phyloP scores from a whole-genome alignment of 2,329 filamentous ascomycete species.

The Pseudophaeomoniella oleicola region DNA sequence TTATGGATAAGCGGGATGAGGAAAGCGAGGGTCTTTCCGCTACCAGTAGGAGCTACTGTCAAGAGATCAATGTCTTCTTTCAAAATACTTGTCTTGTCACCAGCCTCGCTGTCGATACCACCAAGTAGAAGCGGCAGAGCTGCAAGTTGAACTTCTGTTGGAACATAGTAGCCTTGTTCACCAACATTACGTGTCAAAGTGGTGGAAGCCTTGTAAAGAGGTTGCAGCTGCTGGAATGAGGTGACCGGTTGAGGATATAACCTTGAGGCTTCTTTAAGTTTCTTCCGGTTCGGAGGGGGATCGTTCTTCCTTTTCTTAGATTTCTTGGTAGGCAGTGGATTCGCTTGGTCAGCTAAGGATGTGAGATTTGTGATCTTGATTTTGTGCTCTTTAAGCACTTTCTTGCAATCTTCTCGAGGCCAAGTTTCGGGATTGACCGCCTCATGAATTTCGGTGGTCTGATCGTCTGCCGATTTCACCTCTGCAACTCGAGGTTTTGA shows the following conservation, averaged over 20 bases:
- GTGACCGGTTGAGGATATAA: conserved; percentile 69
- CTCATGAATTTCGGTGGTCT: background rate
- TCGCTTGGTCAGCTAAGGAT: conserved; percentile 21
- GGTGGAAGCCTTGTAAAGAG: conserved; percentile 53
- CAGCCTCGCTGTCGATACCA: conserved; percentile 19
- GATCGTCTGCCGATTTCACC: background rate
- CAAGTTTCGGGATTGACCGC: background rate
- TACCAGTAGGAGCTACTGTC: conserved; percentile 84
- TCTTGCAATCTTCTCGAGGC: conserved; percentile 57
- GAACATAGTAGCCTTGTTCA: conserved; percentile 71
- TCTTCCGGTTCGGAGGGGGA: conserved; percentile 27
- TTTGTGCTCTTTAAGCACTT: conserved; percentile 63
- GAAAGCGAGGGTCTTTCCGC: conserved; percentile 91
- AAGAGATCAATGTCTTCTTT: conserved; percentile 53
- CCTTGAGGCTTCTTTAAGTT: conserved; percentile 35
- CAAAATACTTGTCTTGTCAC: conserved; percentile 7
- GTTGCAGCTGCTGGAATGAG: conserved; percentile 57
- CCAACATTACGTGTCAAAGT: conserved; percentile 64
- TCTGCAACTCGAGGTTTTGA: background rate
- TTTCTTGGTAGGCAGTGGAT: conserved; percentile 29
- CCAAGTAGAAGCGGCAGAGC: conserved; percentile 63
- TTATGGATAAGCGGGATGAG: conserved; percentile 73
- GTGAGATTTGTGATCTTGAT: conserved; percentile 72
- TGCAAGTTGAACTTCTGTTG: conserved; percentile 87
- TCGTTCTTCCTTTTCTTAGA: conserved; percentile 40